A percentile compares a stretch with the other conserved stretches of the same genome.
Evolutionary conservation across 2,329 filamentous ascomycete species (phyloP).

Genomic region (Aspergillus luchuensis): DNA sequence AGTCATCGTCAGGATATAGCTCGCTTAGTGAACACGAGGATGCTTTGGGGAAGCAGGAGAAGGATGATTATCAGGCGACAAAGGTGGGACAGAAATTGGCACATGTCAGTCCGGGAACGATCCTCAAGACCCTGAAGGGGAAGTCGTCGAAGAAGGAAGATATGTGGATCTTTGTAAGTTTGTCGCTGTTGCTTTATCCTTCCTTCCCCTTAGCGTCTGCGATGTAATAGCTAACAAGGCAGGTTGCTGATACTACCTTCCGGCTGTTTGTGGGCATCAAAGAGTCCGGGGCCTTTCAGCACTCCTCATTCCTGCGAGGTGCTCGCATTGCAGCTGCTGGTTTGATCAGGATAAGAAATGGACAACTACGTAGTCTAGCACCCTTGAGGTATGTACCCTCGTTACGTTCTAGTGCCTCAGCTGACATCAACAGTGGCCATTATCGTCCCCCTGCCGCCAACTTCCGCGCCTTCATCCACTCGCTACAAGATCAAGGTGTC

Average conservation of each 20-base stretch:
- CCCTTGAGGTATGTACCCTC: conserved; percentile 49
- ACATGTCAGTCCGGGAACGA: conserved; percentile 69
- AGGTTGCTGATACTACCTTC: conserved; percentile 72
- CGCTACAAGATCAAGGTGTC: conserved; percentile 69
- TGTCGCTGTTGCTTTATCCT: background rate
- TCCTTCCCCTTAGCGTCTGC: background rate
- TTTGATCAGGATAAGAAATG: conserved; percentile 80
- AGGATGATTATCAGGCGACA: conserved; percentile 62
- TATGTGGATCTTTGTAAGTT: conserved; percentile 81
- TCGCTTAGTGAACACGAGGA: conserved; percentile 14
- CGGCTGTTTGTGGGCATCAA: conserved; percentile 86
- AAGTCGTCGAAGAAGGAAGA: conserved; percentile 76
- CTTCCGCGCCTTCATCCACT: conserved; percentile 78
- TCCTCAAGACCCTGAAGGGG: conserved; percentile 77
- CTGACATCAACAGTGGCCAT: conserved; percentile 66
- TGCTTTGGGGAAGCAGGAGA: conserved; percentile 60
- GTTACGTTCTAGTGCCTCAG: background rate
- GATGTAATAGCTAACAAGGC: background rate
- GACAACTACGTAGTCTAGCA: conserved; percentile 71
- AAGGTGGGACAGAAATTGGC: conserved; percentile 64
- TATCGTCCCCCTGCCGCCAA: conserved; percentile 82
- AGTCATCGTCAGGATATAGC: conserved; percentile 11
- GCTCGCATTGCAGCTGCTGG: conserved; percentile 80
- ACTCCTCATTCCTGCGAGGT: conserved; percentile 85
- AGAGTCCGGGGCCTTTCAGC: conserved; percentile 82